Evolutionary conservation across 169 alveolate genomes (phyloP), one percentile per base, ranked within the genome.

Genomic region (Cryptosporidium meleagridis): DNA sequence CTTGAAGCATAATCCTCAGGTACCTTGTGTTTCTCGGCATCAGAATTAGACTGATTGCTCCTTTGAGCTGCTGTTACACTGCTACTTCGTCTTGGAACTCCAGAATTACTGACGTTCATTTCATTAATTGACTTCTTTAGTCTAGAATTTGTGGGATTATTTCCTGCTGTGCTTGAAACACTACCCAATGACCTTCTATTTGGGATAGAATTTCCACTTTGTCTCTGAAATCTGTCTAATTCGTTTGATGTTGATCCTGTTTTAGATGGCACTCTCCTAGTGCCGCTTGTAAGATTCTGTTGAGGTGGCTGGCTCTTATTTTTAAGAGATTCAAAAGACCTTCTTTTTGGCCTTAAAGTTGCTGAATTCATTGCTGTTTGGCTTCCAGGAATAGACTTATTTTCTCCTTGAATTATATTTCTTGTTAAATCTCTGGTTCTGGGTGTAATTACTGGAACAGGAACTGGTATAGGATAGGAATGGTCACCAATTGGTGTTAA

Each of bases 401-500:
- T 39, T n/a, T 53, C 72, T 61, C 29, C 39, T 16, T 59, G 73
- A 59, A 80, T 26, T 21, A 80, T 21, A 41, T 41, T 53, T 62
- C 39, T 61, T 18, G 89, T 65, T 29, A 80, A 21, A 16, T 62
- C 80, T 7, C 75, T 37, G 33, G 89, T 80, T 65, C 89, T 65
- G 35, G 89, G 89, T 1, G 89, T 80, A n/a, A 80, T 80, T 62
- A 80, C 75, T 62, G 89, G 89, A 26, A 80, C 75, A 33, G 89
- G 89, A 37, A 80, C 89, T 29, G 89, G 89, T 23, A 80, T 67
- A 10, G 89, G 89, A 65, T 80, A 80, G 1, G 89, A 80, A 23
- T 80, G 89, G 45, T 80, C 89, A 0, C 89, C 80, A 29, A 80
- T 65, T 14, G 89, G 89, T 16, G 26, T 35, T 7, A 68, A 51